A percentile compares a stretch with the other conserved stretches of the same genome.
Evolutionary conservation across 495 filamentous ascomycete genomes (phyloP).

Genomic region (Penicillium lagena): DNA sequence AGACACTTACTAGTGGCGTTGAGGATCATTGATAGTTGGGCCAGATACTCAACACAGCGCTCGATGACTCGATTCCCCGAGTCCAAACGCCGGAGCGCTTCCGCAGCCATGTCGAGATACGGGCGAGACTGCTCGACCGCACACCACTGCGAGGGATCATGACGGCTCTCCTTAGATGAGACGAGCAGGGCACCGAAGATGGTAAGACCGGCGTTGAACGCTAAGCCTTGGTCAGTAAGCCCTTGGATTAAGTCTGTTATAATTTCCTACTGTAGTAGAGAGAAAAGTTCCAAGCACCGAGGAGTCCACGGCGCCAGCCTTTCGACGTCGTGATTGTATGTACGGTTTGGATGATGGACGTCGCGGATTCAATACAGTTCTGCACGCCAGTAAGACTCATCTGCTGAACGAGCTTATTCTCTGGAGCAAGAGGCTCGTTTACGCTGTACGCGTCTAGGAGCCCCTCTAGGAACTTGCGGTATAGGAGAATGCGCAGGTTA

Average conservation of each 20-base stretch:
- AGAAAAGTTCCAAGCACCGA: conserved; percentile 35
- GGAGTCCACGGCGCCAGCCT: conserved; percentile 11
- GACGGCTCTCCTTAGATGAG: background rate
- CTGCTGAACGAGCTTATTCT: conserved; percentile 5
- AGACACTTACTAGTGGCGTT: conserved; percentile 14
- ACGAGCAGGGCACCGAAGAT: conserved; percentile 25
- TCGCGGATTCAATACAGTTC: conserved; percentile 24
- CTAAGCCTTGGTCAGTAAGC: conserved; percentile 5
- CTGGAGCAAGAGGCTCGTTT: background rate
- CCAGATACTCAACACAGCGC: conserved; percentile 27
- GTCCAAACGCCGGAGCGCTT: conserved; percentile 28
- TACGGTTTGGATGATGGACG: conserved; percentile 25
- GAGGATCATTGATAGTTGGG: conserved; percentile 22
- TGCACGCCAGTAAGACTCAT: conserved; percentile 23
- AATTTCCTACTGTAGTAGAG: conserved; percentile 23
- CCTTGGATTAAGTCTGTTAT: background rate
- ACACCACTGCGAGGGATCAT: conserved; percentile 2
- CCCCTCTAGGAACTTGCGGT: conserved; percentile 3
- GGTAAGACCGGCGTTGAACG: conserved; percentile 29
- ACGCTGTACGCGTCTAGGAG: conserved; percentile 3
- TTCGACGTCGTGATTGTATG: conserved; percentile 14
- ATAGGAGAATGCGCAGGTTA: conserved; percentile 6
- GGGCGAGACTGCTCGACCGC: conserved; percentile 8
- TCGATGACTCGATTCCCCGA: conserved; percentile 31
- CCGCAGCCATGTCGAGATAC: conserved; percentile 21